phyloP scores from a whole-genome alignment of 2,329 filamentous ascomycete genomes.

The Fusarium oligoseptatum region DNA sequence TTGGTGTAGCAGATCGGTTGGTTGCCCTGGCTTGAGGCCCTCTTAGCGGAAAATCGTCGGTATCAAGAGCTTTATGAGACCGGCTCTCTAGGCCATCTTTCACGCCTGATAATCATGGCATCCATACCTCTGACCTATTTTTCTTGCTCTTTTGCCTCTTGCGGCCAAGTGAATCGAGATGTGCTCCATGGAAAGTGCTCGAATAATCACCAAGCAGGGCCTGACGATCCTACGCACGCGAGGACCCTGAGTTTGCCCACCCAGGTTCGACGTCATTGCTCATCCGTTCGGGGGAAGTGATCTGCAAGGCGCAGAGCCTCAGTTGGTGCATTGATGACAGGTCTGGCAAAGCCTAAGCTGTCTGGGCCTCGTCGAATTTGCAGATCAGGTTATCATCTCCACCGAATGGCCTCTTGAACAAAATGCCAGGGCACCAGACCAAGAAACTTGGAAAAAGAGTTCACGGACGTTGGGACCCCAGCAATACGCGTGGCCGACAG shows the following conservation, averaged over 20 bases:
- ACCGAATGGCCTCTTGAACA: background rate
- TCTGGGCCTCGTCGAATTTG: background rate
- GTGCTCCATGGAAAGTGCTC: conserved; percentile 20
- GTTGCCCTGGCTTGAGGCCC: background rate
- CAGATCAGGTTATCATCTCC: conserved; percentile 4
- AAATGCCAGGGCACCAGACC: background rate
- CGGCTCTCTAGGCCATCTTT: background rate
- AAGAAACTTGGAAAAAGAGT: conserved; percentile 23
- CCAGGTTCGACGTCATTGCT: conserved; percentile 34
- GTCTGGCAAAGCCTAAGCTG: background rate
- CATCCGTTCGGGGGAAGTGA: conserved; percentile 19
- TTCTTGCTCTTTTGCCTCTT: conserved; percentile 6
- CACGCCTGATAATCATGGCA: conserved; percentile 10
- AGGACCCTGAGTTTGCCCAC: conserved; percentile 37
- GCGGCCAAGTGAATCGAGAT: conserved; percentile 18
- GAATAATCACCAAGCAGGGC: conserved; percentile 25
- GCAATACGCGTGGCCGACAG: conserved; percentile 13
- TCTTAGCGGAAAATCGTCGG: conserved; percentile 11
- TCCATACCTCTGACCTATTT: background rate
- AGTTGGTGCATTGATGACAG: conserved; percentile 17
- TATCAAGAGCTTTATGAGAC: conserved; percentile 11
- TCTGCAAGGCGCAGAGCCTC: conserved; percentile 37
- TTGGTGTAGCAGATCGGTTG: conserved; percentile 19
- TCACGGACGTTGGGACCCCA: background rate
- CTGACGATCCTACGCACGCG: background rate